phyloP scores from a whole-genome alignment of 129 eudicot species.

The Saposhnikovia divaricata region DNA sequence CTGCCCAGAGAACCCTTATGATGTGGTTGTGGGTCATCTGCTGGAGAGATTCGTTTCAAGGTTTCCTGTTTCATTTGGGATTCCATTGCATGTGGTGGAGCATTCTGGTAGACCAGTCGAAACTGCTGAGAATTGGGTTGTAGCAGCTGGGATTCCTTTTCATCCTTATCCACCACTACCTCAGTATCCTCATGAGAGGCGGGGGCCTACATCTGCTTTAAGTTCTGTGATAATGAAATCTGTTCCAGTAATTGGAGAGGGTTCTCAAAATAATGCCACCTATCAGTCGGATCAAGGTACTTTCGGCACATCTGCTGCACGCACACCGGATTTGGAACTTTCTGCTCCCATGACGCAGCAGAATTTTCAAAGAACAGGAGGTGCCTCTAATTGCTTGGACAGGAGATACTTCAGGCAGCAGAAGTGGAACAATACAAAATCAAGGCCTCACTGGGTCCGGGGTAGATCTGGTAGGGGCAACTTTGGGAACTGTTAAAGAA shows the following conservation, averaged over 20 bases:
- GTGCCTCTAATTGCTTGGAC: constrained; percentile 30
- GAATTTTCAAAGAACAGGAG: constrained; percentile 29
- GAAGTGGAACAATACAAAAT: constrained; percentile 49
- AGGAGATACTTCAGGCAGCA: constrained; percentile 61
- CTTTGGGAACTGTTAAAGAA: constrained; percentile 17
- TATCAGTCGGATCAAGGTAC: constrained; percentile 17
- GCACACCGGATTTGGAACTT: constrained; percentile 5
- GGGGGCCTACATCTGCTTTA: constrained; percentile 15
- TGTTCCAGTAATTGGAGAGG: constrained; percentile 12
- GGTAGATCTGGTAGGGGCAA: constrained; percentile 33
- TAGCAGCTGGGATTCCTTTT: constrained; percentile 67
- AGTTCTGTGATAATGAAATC: background rate
- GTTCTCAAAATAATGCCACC: background rate
- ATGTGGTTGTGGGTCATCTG: constrained; percentile 36
- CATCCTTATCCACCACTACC: constrained; percentile 92
- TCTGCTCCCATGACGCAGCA: constrained; percentile 21
- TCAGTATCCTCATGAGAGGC: constrained; percentile 28
- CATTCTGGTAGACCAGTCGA: constrained; percentile 37
- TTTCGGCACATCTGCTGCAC: constrained; percentile 19
- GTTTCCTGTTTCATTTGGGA: constrained; percentile 58
- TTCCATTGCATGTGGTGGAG: constrained; percentile 45
- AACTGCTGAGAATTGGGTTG: constrained; percentile 37
- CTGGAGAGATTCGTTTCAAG: constrained; percentile 56
- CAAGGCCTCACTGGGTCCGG: constrained; percentile 47
- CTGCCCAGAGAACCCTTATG: constrained; percentile 10